Evolutionary conservation across 371 early-diverging fungal genomes (phyloP).

Genomic region (Conidiobolus incongruus): DNA sequence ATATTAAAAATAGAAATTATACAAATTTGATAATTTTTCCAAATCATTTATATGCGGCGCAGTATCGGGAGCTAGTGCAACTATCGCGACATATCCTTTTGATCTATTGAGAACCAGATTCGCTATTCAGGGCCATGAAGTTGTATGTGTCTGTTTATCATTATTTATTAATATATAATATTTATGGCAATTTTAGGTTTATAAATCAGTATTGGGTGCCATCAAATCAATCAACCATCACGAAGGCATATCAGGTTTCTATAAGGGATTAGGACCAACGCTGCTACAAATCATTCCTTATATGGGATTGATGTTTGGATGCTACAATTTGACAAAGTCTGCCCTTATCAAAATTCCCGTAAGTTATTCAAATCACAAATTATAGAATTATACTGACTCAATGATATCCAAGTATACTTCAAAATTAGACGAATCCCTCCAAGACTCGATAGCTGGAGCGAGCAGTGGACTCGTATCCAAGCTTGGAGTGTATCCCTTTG

Average conservation of each 20-base stretch:
- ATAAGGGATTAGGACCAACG: conserved; percentile 62
- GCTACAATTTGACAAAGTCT: conserved; percentile 34
- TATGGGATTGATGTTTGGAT: conserved; percentile 68
- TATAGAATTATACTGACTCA: too few relatives aligned
- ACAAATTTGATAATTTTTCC: conserved; percentile 9
- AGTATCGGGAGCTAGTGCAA: conserved; percentile 52
- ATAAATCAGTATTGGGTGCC: conserved; percentile 25
- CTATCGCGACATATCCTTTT: conserved; percentile 70
- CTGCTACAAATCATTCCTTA: conserved; percentile 79
- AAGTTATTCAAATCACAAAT: conserved; percentile 11
- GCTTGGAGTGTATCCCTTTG: conserved; percentile 72
- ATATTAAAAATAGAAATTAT: conserved; percentile 3
- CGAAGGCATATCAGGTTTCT: conserved; percentile 70
- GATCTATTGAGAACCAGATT: conserved; percentile 85
- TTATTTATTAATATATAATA: background rate
- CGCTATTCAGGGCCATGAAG: conserved; percentile 43
- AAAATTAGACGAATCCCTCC: background rate
- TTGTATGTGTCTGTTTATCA: conserved; percentile 10
- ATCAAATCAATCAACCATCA: conserved; percentile 25
- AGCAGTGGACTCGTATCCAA: conserved; percentile 60
- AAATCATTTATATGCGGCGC: conserved; percentile 41
- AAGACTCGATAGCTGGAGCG: conserved; percentile 3
- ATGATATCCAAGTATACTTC: background rate
- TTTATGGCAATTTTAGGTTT: conserved; percentile 8
- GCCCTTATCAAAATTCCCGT: conserved; percentile 10